Percentiles rank a stretch among this genome's conserved stretches.
Conservation (phyloP, 2,329 filamentous ascomycete species). For the Neobulgaria alba region DNA sequence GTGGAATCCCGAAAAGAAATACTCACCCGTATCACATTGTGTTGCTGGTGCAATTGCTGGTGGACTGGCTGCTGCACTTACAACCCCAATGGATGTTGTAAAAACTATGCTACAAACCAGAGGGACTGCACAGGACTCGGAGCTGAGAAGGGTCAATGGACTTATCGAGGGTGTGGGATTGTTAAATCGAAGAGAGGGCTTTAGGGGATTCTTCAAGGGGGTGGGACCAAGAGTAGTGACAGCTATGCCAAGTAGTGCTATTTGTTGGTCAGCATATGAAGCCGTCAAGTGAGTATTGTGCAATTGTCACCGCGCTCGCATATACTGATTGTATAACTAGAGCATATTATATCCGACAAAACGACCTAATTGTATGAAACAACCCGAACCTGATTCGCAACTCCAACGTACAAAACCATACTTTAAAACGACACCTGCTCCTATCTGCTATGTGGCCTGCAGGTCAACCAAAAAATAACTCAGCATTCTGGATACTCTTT, state of each 20-base stretch:
- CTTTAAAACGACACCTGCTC: too few relatives aligned
- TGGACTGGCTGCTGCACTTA: slow-evolving; percentile 86
- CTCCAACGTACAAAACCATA: too few relatives aligned
- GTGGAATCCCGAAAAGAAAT: slow-evolving; percentile 78
- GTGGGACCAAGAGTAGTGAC: slow-evolving; percentile 86
- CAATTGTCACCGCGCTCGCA: too few relatives aligned
- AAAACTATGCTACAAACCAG: slow-evolving; percentile 96
- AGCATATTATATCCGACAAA: slow-evolving; percentile 52
- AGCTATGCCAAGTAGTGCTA: slow-evolving; percentile 98
- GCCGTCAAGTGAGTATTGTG: slow-evolving; percentile 51
- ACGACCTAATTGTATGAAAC: slow-evolving; percentile 30
- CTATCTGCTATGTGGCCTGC: too few relatives aligned
- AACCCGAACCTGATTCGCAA: slow-evolving; percentile 1
- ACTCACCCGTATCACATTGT: slow-evolving; percentile 92
- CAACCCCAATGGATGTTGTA: slow-evolving; percentile 94
- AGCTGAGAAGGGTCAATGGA: slow-evolving; percentile 39
- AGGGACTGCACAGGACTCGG: slow-evolving; percentile 70
- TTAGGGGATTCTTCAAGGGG: slow-evolving; percentile 85
- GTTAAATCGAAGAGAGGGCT: slow-evolving; percentile 64
- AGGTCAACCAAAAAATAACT: too few relatives aligned
- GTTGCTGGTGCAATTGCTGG: slow-evolving; percentile 86
- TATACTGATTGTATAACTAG: slow-evolving; percentile 29
- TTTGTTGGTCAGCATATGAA: slow-evolving; percentile 84
- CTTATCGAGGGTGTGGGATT: slow-evolving; percentile 25
- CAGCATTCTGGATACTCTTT: too few relatives aligned